Conservation (phyloP, 106 monocot genomes). For the Dendrobium chrysotoxum region DNA sequence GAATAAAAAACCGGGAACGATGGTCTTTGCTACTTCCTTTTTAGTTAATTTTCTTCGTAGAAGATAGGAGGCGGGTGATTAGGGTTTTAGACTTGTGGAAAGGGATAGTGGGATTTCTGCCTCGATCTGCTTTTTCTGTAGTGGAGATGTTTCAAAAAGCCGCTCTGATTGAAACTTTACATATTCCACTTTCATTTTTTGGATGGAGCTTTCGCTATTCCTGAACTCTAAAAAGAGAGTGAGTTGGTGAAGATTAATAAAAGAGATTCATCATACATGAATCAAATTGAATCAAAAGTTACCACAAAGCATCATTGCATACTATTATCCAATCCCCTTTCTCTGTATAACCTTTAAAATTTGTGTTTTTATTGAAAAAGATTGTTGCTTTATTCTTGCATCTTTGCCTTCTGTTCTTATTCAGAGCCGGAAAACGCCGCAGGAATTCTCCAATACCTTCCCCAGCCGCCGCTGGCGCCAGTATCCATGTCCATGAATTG, state of each 20-base stretch:
- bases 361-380: neutral
- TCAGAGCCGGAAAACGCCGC: neutral
- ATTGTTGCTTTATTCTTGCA: neutral
- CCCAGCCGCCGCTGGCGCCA: neutral
- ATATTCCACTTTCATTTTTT: constrained; percentile 3
- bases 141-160: neutral
- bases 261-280: no score
- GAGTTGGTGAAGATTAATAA: neutral
- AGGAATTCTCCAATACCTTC: neutral
- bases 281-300: neutral
- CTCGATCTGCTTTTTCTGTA: neutral
- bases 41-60: neutral
- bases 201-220: neutral
- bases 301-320: neutral
- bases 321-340: neutral
- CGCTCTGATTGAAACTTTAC: neutral
- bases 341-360: neutral
- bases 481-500: neutral
- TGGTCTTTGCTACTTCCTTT: neutral
- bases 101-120: neutral
- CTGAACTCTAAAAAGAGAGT: neutral
- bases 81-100: neutral
- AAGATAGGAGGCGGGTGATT: neutral
- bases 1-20: neutral
- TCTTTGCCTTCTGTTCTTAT: neutral